Conservation (phyloP, 306 rosid species). For the Vigna angularis region DNA sequence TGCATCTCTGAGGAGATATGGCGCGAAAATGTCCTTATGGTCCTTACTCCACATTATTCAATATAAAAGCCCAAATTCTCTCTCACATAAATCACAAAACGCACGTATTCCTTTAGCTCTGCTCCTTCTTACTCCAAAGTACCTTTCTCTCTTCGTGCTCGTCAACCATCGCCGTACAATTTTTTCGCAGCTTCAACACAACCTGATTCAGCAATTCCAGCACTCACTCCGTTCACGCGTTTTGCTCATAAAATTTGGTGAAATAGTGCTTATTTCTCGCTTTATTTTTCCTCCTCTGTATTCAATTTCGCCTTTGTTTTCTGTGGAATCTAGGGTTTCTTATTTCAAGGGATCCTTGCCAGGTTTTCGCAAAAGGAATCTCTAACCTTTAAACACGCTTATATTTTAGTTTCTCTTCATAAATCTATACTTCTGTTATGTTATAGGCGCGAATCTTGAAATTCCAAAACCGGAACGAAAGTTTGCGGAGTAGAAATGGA, state of each 20-base stretch:
- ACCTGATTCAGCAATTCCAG: slow-evolving; percentile 2
- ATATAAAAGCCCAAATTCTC: slow-evolving; percentile 36
- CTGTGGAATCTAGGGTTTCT: slow-evolving; percentile 62
- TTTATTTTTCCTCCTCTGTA: not conserved
- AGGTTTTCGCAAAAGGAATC: not conserved
- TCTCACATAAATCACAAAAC: slow-evolving; percentile 7
- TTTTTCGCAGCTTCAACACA: not conserved
- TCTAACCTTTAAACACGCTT: not conserved
- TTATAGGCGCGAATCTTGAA: slow-evolving; percentile 44
- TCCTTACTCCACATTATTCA: slow-evolving; percentile 36
- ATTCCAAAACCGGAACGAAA: slow-evolving; percentile 12
- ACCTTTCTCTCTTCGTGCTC: not conserved
- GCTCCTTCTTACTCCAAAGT: slow-evolving; percentile 10
- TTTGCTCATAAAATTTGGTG: slow-evolving; percentile 34
- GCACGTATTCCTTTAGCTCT: not conserved
- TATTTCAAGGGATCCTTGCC: not conserved
- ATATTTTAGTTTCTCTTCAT: not conserved
- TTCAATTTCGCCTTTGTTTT: slow-evolving; percentile 22
- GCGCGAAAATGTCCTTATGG: slow-evolving; percentile 56
- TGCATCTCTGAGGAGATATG: slow-evolving; percentile 32
- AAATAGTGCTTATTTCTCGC: not conserved
- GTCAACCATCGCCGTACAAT: not conserved
- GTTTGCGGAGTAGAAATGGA: slow-evolving; percentile 56
- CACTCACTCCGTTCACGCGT: not conserved
- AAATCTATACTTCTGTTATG: not conserved